These are phyloP conservation scores for Saccharum spontaneum DNA, from an alignment of 176 grass and related monocot genomes.

Conservation along the genomic window DNA sequence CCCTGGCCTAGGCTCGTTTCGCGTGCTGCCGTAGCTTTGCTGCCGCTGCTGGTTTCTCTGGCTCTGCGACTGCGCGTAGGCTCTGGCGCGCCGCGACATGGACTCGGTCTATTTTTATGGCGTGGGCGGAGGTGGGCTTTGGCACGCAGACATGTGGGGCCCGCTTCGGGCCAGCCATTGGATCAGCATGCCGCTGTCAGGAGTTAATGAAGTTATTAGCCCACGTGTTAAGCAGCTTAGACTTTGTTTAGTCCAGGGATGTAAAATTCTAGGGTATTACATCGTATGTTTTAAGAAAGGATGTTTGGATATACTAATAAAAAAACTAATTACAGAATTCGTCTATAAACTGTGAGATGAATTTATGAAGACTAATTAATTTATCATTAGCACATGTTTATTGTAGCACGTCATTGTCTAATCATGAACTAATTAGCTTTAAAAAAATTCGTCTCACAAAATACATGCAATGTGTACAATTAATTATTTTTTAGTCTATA, in stretches of 20 bases:
- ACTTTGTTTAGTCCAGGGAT: not conserved
- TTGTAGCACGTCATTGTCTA: no score
- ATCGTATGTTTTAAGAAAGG: no score
- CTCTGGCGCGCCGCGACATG: constrained; percentile 3
- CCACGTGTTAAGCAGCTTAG: not conserved
- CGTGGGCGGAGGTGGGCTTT: not conserved
- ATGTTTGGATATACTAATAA: no score
- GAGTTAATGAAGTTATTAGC: constrained; percentile 29
- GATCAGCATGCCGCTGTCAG: not conserved
- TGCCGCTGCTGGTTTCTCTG: not conserved
- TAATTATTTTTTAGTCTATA: no score
- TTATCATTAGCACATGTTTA: no score
- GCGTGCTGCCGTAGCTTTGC: not conserved
- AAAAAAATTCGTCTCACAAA: no score
- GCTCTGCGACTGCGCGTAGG: not conserved
- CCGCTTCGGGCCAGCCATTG: not conserved
- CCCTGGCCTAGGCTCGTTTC: not conserved
- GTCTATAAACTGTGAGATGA: no score
- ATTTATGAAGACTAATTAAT: no score
- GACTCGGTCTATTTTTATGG: constrained; percentile 41
- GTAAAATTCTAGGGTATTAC: no score
- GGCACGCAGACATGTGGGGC: constrained; percentile 18
- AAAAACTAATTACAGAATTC: no score
- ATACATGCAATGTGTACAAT: no score
- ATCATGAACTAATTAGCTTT: no score